phyloP scores from a whole-genome alignment of 805 yeast species.

The Candida sithepensis region DNA sequence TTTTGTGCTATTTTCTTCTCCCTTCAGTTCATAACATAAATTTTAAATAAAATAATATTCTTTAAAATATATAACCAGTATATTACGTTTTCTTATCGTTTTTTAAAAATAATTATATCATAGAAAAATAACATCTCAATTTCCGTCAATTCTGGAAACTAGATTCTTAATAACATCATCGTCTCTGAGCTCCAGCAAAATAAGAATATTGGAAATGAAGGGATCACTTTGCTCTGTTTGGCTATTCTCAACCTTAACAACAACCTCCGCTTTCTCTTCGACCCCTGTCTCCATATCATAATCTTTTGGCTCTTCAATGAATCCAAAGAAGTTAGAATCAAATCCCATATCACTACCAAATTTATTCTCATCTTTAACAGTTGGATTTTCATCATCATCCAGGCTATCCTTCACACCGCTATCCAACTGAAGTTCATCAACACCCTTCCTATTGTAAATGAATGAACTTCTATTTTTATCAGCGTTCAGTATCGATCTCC shows the following conservation, averaged over 20 bases:
- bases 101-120: too few relatives aligned
- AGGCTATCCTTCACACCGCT: slow-evolving; percentile 1
- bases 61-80: too few relatives aligned
- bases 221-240: slow-evolving; percentile 7
- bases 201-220: slow-evolving; percentile 19
- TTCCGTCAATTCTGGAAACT: slow-evolving; percentile 15
- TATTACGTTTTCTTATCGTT: neutral
- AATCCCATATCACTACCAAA: slow-evolving; percentile 18
- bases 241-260: slow-evolving; percentile 2
- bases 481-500: slow-evolving; percentile 21
- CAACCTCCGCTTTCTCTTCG: neutral
- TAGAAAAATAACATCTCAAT: too few relatives aligned
- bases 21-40: too few relatives aligned
- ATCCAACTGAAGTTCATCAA: slow-evolving; percentile 2
- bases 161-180: slow-evolving; percentile 16
- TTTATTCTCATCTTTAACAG: slow-evolving; percentile 4
- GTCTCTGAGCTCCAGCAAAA: slow-evolving; percentile 10
- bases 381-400: slow-evolving; percentile 1
- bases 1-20: too few relatives aligned
- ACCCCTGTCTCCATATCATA: neutral
- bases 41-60: too few relatives aligned
- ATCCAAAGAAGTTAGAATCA: slow-evolving; percentile 29
- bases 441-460: slow-evolving; percentile 21
- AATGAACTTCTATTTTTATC: slow-evolving; percentile 12
- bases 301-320: slow-evolving; percentile 27